Percentiles rank a stretch among this genome's conserved stretches.
phyloP scores from a whole-genome alignment of 2,329 filamentous ascomycete genomes.

The Phyllosticta paracitricarpa region DNA sequence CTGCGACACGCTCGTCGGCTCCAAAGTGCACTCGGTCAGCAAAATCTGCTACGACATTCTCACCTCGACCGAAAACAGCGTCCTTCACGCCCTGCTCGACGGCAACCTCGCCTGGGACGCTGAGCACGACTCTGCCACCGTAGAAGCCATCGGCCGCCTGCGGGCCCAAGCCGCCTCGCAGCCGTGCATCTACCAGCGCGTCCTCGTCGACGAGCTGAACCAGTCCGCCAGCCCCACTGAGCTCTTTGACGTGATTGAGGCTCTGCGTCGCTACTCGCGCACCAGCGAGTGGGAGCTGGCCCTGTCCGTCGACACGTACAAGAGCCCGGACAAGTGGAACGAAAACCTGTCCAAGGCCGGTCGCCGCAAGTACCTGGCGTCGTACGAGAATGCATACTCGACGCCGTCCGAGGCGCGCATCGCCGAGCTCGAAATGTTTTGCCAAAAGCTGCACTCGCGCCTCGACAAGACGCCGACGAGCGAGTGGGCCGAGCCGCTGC shows the following conservation, averaged over 20 bases:
- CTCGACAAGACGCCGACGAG: constrained; percentile 6
- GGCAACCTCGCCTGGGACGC: constrained; percentile 12
- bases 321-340: constrained; percentile 1
- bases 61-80: constrained; percentile 10
- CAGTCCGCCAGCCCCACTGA: constrained; percentile 9
- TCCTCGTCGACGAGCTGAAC: constrained; percentile 11
- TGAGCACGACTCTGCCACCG: constrained; percentile 7
- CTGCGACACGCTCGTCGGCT: constrained; percentile 7
- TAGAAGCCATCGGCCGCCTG: constrained; percentile 5
- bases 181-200: constrained; percentile 11
- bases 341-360: constrained; percentile 7
- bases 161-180: constrained; percentile 3
- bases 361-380: constrained; percentile 7
- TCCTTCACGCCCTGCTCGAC: constrained; percentile 10
- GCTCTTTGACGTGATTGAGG: constrained; percentile 10
- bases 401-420: constrained; percentile 2
- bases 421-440: constrained; percentile 10
- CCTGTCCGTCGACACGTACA: neutral
- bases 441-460: constrained; percentile 7
- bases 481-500: constrained; percentile 8
- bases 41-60: constrained; percentile 11
- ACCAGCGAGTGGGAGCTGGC: constrained; percentile 9
- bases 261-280: constrained; percentile 8
- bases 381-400: neutral
- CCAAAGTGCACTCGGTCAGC: constrained; percentile 5